Base-by-base conservation (phyloP, 139 green algal genomes). In the Pedinophyceae sp. region DNA sequence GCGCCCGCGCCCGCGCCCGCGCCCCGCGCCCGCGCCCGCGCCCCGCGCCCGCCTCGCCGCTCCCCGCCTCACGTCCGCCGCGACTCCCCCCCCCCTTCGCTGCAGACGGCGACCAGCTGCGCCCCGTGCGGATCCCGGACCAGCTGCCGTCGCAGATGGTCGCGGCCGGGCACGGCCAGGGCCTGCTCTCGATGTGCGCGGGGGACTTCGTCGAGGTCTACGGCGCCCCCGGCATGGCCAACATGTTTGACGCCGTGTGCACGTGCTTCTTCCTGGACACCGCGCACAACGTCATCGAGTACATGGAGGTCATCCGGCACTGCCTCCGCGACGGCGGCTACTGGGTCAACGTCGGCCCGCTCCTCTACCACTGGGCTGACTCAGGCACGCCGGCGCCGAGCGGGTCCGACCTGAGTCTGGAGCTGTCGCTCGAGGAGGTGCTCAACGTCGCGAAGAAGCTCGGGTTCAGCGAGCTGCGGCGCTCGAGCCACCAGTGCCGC, bases 241-340 rank as follows among this genome's bases (percentile, higher is more conserved):
- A 61, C 26, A 40, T 47, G 5, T 98, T 92, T 63, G 89, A 98
- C 57, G 64, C 53, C 2, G 86, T 98, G 25, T 79, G 71, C 24
- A 96, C 84, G 16, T 94, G 84, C 68, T 98, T 97, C 69, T 98
- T 98, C 79, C 75, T 98, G 5, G 91, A 98, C 76, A 98, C 91
- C 0, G 88, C 89, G 0, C 89, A 95, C 75, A 97, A 98, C 64
- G 67, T 97, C n/a, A 58, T 96, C 17, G 64, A 88, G 39, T 97
- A 97, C 69, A 57, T 98, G 41, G 78, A 95, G 58, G 63, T 82
- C 43, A 76, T 86, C 38, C 50, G 25, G 18, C 22, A 56, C n/a
- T 55, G 38, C 34, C 47, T 69, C 50, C 54, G 69, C 58, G 60
- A 64, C 1, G 86, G 86, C 2, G 86, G 86, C 27, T 60, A 55